phyloP scores from a whole-genome alignment of 1,139 yeast genomes.

The Geotrichum europaeum region DNA sequence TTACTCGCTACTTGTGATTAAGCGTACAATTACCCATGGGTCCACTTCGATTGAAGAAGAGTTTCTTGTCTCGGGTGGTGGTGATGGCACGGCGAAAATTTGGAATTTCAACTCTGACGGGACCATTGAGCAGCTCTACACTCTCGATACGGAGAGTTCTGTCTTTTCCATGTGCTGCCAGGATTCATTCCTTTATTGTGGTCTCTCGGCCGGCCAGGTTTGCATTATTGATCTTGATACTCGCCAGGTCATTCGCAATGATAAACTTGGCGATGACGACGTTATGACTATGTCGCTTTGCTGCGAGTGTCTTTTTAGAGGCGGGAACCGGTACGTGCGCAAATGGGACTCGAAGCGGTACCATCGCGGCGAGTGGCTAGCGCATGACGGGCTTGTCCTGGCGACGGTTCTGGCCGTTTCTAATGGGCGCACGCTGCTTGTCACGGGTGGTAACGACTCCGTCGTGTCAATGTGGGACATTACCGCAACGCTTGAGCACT shows the following conservation, averaged over 20 bases:
- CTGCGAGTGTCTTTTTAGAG: slow-evolving; percentile 47
- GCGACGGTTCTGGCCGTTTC: slow-evolving; percentile 25
- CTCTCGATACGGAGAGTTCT: slow-evolving; percentile 61
- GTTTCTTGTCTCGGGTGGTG: slow-evolving; percentile 66
- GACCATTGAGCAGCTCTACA: slow-evolving; percentile 32
- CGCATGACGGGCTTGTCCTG: slow-evolving; percentile 33
- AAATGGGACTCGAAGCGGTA: slow-evolving; percentile 32
- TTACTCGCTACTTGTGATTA: slow-evolving; percentile 53
- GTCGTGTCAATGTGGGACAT: slow-evolving; percentile 56
- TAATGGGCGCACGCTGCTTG: slow-evolving; percentile 30
- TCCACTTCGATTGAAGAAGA: slow-evolving; percentile 29
- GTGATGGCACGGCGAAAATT: slow-evolving; percentile 77
- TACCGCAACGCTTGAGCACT: slow-evolving; percentile 23
- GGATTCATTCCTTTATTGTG: slow-evolving; percentile 70
- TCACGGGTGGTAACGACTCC: slow-evolving; percentile 59
- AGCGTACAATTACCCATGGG: slow-evolving; percentile 6
- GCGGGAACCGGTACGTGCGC: slow-evolving; percentile 36
- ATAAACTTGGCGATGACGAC: slow-evolving; percentile 40
- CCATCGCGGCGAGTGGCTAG: slow-evolving; percentile 30
- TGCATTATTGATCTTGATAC: slow-evolving; percentile 84
- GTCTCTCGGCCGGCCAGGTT: slow-evolving; percentile 63
- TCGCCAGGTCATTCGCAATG: slow-evolving; percentile 53
- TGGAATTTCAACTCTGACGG: slow-evolving; percentile 47
- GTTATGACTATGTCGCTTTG: slow-evolving; percentile 49
- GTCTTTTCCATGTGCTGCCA: slow-evolving; percentile 60